Base-by-base conservation (phyloP, 108 stramenopile species). In the Skeletonema grethae region DNA sequence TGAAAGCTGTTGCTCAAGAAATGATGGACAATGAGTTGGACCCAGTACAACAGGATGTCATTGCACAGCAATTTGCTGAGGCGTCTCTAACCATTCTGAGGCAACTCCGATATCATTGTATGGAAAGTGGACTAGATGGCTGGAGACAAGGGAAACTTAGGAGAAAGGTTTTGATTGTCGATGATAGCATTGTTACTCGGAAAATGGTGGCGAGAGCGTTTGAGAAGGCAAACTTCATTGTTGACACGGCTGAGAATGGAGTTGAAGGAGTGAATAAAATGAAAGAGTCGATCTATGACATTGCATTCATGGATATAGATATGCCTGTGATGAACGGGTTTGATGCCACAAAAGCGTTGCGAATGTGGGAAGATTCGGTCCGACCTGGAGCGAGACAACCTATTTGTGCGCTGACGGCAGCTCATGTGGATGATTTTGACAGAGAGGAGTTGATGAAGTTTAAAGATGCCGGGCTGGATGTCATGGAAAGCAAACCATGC, bases 261-360 rank as follows among this genome's bases (percentile, higher is more conserved):
- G 84, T 87, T 3, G 88, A 91, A 75, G 95, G 92, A 10, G 90
- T 96, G 2, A 85, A 88, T 34, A 94, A 90, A 79, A 84, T 97
- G 79, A 97, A 95, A 57, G 79, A 83, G 63, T 89, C 88, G 5
- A 93, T 94, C 50, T 95, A 93, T 68, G 94, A 95, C 69, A 93
- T 95, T 69, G 92, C 90, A n/a, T 95, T 97, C 82, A 97, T 97
- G 96, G 96, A 97, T 67, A 90, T 97, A 62, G 92, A 95, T 78
- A 97, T 97, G 94, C 96, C 96, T 5, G 92, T 95, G 24, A 95
- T 97, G 94, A 91, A 95, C 78, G 96, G 96, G 0, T 92, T 95
- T 57, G 93, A 95, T 72, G 92, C 92, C 10, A 94, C 94, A 46
- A 93, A 90, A 67, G 82, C 80, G 41, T 82, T 94, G 16, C 61